Evolutionary conservation across 148 eudicot species (phyloP).

Genomic region (Fagopyrum homotropicum): DNA sequence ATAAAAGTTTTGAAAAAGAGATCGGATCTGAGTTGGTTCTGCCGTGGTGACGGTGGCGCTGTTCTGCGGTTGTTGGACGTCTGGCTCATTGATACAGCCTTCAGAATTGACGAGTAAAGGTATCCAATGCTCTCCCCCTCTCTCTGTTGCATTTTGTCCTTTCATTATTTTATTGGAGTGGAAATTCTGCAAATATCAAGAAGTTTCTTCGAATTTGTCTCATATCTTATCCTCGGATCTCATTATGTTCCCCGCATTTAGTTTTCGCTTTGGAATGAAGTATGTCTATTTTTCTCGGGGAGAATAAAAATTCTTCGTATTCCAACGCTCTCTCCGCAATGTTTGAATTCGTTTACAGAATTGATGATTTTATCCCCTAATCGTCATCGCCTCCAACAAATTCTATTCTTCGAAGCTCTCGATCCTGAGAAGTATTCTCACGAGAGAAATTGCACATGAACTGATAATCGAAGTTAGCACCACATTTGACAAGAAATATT

Average conservation of each 20-base stretch:
- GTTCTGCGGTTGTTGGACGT: not conserved
- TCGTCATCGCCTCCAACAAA: not conserved
- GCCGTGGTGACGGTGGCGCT: not conserved
- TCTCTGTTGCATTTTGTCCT: not conserved
- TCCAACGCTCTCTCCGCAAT: not conserved
- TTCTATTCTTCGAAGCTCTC: not conserved
- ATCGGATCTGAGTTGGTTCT: constrained; percentile 11
- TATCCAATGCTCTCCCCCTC: constrained; percentile 1
- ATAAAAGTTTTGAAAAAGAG: constrained; percentile 1
- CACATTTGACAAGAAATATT: not conserved
- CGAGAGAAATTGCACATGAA: not conserved
- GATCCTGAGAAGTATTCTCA: not conserved
- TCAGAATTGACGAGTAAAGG: constrained; percentile 8
- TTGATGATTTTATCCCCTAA: not conserved
- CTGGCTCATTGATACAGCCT: not conserved
- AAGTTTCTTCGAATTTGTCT: not conserved
- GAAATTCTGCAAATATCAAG: not conserved
- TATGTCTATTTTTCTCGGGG: not conserved
- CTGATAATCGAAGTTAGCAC: constrained; percentile 1
- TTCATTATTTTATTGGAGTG: not conserved
- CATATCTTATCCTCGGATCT: not conserved
- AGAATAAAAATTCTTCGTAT: not conserved
- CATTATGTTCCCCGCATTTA: not conserved
- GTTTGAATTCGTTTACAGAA: no score
- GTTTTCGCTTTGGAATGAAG: not conserved